Evolutionary conservation across 306 rosid genomes (phyloP).

Genomic region (Vigna hirtella): DNA sequence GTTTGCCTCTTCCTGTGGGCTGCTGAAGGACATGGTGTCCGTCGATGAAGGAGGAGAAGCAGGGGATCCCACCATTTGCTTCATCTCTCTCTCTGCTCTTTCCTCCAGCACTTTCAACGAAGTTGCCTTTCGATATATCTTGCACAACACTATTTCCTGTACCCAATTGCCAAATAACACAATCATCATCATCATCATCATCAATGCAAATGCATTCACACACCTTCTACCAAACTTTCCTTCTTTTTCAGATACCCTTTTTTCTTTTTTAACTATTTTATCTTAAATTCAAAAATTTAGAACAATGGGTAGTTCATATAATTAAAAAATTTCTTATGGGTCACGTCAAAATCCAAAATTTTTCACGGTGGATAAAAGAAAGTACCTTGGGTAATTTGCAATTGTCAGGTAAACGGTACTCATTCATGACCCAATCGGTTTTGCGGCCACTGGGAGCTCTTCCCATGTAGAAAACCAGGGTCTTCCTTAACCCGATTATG

Average conservation of each 20-base stretch:
- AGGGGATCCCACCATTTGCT: slow-evolving; percentile 55
- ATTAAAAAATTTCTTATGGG: no score
- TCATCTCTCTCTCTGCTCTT: slow-evolving; percentile 71
- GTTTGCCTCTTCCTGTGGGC: slow-evolving; percentile 48
- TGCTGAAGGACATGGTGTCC: slow-evolving; percentile 59
- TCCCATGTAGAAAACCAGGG: slow-evolving; percentile 88
- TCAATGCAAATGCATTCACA: no score
- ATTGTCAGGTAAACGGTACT: slow-evolving; percentile 88
- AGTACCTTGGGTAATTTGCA: slow-evolving; percentile 68
- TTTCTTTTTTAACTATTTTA: no score
- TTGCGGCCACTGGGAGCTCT: slow-evolving; percentile 88
- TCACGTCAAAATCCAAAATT: no score
- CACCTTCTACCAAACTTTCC: slow-evolving; percentile 38
- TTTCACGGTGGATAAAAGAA: no score
- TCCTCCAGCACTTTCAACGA: slow-evolving; percentile 93
- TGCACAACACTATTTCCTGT: slow-evolving; percentile 91
- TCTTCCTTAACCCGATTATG: slow-evolving; percentile 82
- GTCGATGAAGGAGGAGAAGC: slow-evolving; percentile 65
- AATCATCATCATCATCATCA: no score
- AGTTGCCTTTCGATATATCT: slow-evolving; percentile 93
- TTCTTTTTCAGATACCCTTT: no score
- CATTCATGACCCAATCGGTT: slow-evolving; percentile 99
- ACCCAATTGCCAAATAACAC: not conserved
- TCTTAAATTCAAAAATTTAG: no score
- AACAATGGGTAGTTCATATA: no score